These are phyloP conservation scores for Huntiella abstrusa DNA, from an alignment of 2,329 filamentous ascomycete genomes.

Conservation along the genomic window DNA sequence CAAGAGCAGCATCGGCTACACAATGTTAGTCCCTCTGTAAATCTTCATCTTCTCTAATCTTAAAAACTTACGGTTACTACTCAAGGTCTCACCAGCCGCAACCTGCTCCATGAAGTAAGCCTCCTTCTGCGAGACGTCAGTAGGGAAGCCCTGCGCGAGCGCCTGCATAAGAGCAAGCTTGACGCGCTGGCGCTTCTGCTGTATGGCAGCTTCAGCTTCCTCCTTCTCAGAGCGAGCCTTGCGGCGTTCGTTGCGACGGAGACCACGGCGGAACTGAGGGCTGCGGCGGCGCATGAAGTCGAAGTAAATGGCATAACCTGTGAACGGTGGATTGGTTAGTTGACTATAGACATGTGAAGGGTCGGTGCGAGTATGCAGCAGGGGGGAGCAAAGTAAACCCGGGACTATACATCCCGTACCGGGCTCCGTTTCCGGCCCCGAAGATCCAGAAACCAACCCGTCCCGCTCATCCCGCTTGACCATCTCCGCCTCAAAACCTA, in stretches of 20 bases:
- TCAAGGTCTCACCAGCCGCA: constrained; percentile 67
- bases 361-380: constrained; percentile 6
- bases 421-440: background rate
- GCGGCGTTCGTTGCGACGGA: constrained; percentile 59
- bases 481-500: constrained; percentile 19
- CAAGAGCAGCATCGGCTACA: constrained; percentile 48
- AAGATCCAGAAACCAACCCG: background rate
- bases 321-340: background rate
- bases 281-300: constrained; percentile 46
- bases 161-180: constrained; percentile 59
- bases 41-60: background rate
- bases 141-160: constrained; percentile 80
- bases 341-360: background rate
- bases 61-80: constrained; percentile 51
- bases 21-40: background rate
- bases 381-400: background rate
- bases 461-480: background rate
- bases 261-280: constrained; percentile 44
- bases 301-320: constrained; percentile 50
- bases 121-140: constrained; percentile 81
- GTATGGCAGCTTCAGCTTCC: constrained; percentile 44
- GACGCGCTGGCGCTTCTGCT: constrained; percentile 54
- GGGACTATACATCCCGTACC: background rate
- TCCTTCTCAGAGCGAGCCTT: constrained; percentile 55
- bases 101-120: constrained; percentile 94